Evolutionary conservation across 2,329 filamentous ascomycete genomes (phyloP), one percentile per base, ranked within the genome.

Genomic region (Neoascochyta sp.): DNA sequence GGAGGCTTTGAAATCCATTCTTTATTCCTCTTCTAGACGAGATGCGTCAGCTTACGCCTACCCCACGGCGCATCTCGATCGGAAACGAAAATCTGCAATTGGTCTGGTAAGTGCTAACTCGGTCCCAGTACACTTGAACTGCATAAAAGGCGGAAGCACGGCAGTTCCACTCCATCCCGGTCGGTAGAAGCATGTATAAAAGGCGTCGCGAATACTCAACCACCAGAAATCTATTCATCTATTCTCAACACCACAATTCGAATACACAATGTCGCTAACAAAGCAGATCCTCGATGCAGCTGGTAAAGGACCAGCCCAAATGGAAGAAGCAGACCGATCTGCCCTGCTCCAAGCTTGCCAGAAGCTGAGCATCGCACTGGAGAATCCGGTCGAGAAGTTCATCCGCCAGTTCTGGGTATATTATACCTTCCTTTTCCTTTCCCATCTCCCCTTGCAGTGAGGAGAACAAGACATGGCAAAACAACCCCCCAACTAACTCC

Each of bases 251-350:
- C 20, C 25, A 10, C 4, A 19, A 21, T 13, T 4, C 13, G 4
- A 16, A 20, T 28, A 29, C 9, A 18, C 11, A 16, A 32, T 29
- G 25, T 9, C 22, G 4, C 32, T 32, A 12, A 20, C 28, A 12
- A 16, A 36, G 5, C 23, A 38, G 13, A 24, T 43, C 4, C 22
- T 36, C 11, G 13, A 33, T 8, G 11, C 20, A 9, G 24, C 29
- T 1, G 10, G 15, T 10, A 36, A 29, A 9, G 37, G 37, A 9
- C 20, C 41, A 4, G 29, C 32, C 15, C 31, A 27, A 3, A 29
- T 43, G 4, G 21, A 29, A 8, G 41, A 41, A 26, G 4, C 26
- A n/a, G 41, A 41, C 13, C 34, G 41, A 10, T n/a, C 26, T 24
- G 34, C 34, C 3, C 21, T 41, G 4, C 14, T 41, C 14, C 34